Base-by-base conservation (phyloP, 2,329 filamentous ascomycete genomes). In the Penicillium rolfsii region DNA sequence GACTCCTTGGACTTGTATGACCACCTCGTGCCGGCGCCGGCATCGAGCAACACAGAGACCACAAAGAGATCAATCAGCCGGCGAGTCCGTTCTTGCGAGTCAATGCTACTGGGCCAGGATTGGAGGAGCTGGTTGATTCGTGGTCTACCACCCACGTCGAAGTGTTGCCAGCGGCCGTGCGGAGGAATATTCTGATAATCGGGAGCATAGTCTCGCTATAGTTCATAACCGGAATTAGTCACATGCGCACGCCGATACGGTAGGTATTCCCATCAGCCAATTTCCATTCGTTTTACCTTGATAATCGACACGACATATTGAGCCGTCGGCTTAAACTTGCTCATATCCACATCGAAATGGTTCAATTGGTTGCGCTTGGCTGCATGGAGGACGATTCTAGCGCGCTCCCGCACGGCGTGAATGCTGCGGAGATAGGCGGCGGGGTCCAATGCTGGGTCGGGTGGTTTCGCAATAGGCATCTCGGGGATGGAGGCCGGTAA, bases 1-100 rank as follows among this genome's bases (percentile, higher is more conserved):
- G 93, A 96, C 73, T 96, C 93, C 64, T 89, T 89, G 73, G 92
- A 96, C 81, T 91, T 95, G 80, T 97, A 99, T 68, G 88, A 89
- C 95, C 95, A 99, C 67, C 87, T 85, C 2, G 88, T 94, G 43
- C 95, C 95, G 1, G 95, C 93, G 43, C 95, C 95, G 4, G 95
- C 84, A 64, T 87, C 85, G 0, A 87, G 75, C 36, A 87, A 77
- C 3, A 87, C 85, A 0, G 85, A 87, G 1, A 87, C 83, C 40
- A 88, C 81, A 71, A 88, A 88, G 11, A 89, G 74, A 60, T 89
- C 86, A 55, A 87, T 82, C 33, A 88, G 72, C 0, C 85, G 81
- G 12, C 85, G 82, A 0, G 83, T 83, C 2, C 81, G 71, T 64
- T 86, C 85, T 12, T 77, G 70, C 3, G 79, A 76, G 62, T 86